Evolutionary conservation across 148 eudicot genomes (phyloP), one percentile per base, ranked within the genome.

Genomic region (Linanthus parryae): DNA sequence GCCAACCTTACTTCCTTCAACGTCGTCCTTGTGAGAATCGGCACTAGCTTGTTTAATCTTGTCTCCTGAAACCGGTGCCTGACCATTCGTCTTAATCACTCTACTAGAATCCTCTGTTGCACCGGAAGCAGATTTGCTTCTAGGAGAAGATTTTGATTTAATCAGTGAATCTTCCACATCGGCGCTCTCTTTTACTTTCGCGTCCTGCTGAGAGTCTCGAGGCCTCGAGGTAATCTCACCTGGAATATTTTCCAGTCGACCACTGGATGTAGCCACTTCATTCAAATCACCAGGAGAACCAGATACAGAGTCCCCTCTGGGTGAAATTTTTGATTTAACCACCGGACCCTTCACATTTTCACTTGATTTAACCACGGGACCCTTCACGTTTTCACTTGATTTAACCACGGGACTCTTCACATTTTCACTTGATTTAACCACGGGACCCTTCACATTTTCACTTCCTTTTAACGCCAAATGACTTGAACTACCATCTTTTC

Each of bases 91-190:
- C 26, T 43, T 52, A 33, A 34, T 43, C 62, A 45, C 12, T 1
- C 14, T 17, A 36, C 3, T 16, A 3, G 31, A 24, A 28, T 15
- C 50, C 21, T 49, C 18, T 16, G 33, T 58, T 33, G 28, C 25
- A 11, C 29, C 66, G 49, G 44, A 35, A 48, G 14, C 54, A 62
- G 34, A 34, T 8, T 38, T 59, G 27, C 20, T 25, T 2, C 34
- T 20, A 57, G 34, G n/a, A n/a, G n/a, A n/a, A n/a, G n/a, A n/a
- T n/a, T n/a, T n/a, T n/a, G n/a, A 20, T 26, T 23, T 48, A 48
- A 52, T 44, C 67, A 38, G 3, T 42, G 56, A 29, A 33, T 44
- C 50, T 42, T 45, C 37, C 34, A 37, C 38, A 54, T 13, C 61
- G n/a, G n/a, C n/a, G n/a, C n/a, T n/a, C n/a, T n/a, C n/a, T n/a